These are phyloP conservation scores for Pseudodiploospora longispora DNA, from an alignment of 2,329 filamentous ascomycete species.

Conservation along the genomic window DNA sequence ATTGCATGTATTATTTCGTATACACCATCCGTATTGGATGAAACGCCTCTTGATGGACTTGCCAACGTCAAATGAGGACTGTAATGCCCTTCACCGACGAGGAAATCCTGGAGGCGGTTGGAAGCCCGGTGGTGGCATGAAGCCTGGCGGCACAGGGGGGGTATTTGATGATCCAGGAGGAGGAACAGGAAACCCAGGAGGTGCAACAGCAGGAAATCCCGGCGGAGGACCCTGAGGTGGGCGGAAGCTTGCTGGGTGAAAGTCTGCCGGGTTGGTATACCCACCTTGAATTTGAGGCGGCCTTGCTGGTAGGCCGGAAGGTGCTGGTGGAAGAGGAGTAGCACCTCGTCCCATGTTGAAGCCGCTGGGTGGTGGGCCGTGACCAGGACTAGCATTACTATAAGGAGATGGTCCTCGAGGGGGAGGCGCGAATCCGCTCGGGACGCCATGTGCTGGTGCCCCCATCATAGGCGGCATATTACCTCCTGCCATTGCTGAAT, in stretches of 20 bases:
- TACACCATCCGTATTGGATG: no score
- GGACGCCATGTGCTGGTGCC: conserved; percentile 23
- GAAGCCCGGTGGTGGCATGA: conserved; percentile 35
- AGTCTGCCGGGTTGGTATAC: conserved; percentile 40
- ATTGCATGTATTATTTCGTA: no score
- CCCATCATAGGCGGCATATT: conserved; percentile 17
- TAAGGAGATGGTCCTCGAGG: conserved; percentile 27
- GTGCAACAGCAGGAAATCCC: conserved; percentile 29
- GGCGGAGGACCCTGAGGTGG: conserved; percentile 21
- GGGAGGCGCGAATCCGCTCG: conserved; percentile 30
- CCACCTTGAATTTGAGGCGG: conserved; percentile 38
- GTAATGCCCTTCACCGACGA: conserved; percentile 20
- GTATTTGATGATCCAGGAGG: conserved; percentile 24
- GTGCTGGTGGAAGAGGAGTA: conserved; percentile 38
- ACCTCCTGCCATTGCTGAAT: conserved; percentile 20
- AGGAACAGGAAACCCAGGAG: conserved; percentile 32
- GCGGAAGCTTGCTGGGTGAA: conserved; percentile 36
- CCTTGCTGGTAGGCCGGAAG: conserved; percentile 41
- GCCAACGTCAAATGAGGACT: neutral
- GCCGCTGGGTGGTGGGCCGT: conserved; percentile 16
- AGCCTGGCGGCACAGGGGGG: conserved; percentile 33
- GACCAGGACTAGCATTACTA: conserved; percentile 17
- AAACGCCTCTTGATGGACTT: no score
- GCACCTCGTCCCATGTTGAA: conserved; percentile 18
- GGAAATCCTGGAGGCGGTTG: conserved; percentile 38